Percentiles rank a stretch among this genome's conserved stretches.
Evolutionary conservation across 352 stramenopile genomes (phyloP).

Genomic region (Globisporangium carolinianum): DNA sequence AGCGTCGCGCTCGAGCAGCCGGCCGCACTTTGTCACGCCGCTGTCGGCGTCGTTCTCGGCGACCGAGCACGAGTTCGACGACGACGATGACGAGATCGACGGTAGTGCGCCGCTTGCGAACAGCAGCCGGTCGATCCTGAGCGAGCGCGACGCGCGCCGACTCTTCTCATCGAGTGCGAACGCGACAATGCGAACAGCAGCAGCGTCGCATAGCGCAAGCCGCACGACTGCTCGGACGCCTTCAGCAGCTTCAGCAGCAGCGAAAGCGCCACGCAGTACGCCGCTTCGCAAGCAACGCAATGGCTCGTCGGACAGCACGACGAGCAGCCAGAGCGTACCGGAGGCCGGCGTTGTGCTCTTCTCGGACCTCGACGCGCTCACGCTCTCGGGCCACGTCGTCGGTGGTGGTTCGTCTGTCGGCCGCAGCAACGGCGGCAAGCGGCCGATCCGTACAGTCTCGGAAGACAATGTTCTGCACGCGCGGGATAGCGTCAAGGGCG

Average conservation of each 20-base stretch:
- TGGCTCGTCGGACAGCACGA: slow-evolving; percentile 34
- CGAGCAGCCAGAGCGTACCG: slow-evolving; percentile 25
- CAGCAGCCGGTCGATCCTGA: slow-evolving; percentile 23
- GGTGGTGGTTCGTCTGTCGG: slow-evolving; percentile 1
- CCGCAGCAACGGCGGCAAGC: slow-evolving; percentile 14
- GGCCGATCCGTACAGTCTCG: slow-evolving; percentile 38
- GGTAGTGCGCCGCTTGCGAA: slow-evolving; percentile 4
- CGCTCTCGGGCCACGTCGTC: slow-evolving; percentile 52
- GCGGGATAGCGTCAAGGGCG: slow-evolving; percentile 18
- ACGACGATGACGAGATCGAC: slow-evolving; percentile 11
- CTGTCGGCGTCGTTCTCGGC: slow-evolving; percentile 18
- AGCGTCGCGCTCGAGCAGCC: slow-evolving; percentile 19
- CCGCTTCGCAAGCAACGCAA: slow-evolving; percentile 25
- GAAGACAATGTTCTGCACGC: slow-evolving; percentile 41
- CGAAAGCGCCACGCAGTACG: neutral
- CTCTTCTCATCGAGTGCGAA: neutral
- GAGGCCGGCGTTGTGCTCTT: slow-evolving; percentile 45
- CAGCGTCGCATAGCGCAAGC: too few relatives aligned
- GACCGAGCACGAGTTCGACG: slow-evolving; percentile 11
- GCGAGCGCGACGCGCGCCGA: neutral
- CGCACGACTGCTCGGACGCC: neutral
- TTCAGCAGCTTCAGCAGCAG: neutral
- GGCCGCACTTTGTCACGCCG: slow-evolving; percentile 22
- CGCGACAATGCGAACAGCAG: slow-evolving; percentile 5
- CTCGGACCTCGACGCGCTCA: slow-evolving; percentile 55